Conservation (phyloP, 305 asterid species). For the Solanum hybrid region DNA sequence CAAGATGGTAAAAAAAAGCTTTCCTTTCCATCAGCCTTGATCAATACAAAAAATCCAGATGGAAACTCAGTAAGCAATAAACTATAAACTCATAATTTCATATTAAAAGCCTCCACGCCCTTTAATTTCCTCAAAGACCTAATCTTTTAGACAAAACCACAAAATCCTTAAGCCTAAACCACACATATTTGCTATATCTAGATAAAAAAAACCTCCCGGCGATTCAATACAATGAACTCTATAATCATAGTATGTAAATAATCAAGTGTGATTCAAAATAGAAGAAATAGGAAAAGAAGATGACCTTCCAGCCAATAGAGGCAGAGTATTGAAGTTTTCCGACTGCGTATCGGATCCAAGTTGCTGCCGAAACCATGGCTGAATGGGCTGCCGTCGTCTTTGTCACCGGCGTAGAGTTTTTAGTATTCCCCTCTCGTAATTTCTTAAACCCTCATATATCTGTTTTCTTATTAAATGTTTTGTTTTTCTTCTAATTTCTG, state of each 20-base stretch:
- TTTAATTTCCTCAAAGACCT: neutral
- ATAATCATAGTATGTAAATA: neutral
- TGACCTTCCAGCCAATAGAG: conserved; percentile 23
- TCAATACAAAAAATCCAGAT: neutral
- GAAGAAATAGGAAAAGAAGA: neutral
- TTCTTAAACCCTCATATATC: neutral
- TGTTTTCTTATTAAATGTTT: neutral
- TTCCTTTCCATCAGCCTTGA: neutral
- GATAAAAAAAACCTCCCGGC: neutral
- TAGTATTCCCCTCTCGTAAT: neutral
- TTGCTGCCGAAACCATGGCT: conserved; percentile 44
- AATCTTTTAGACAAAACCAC: neutral
- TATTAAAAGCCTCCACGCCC: neutral
- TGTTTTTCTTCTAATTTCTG: neutral
- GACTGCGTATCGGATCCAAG: conserved; percentile 48
- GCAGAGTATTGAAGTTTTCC: conserved; percentile 38
- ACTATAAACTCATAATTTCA: neutral
- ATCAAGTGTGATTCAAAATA: neutral
- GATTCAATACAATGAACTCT: neutral
- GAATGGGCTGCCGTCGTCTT: neutral
- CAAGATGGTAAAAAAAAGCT: neutral
- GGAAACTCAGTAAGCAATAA: neutral
- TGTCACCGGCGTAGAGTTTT: conserved; percentile 2
- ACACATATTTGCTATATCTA: neutral
- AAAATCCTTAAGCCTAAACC: neutral